Base-by-base conservation (phyloP, 495 filamentous ascomycete genomes). In the Hyaloscypha bicolor region DNA sequence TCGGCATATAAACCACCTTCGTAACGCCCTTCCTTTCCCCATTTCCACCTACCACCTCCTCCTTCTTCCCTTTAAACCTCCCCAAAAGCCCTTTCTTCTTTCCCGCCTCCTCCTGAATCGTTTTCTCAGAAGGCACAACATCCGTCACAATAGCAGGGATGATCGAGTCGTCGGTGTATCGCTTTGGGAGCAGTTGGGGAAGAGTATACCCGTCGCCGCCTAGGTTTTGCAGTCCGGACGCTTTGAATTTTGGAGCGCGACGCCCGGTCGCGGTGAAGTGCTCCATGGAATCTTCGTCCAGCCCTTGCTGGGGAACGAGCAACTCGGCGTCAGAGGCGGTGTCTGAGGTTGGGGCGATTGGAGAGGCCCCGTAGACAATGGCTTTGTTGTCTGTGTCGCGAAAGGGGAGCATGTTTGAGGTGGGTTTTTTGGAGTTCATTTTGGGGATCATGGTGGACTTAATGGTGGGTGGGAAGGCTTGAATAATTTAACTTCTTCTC, bases 1-100 rank as follows among this genome's bases (percentile, higher is more conserved):
- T 57, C 35, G 72, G 72, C 72, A 73, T 73, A 42, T 64, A 69
- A 4, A 73, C 57, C 42, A 73, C 69, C 52, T 71, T 73, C 48
- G 55, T 60, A 19, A 55, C 9, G 33, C 59, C 37, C 59, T 61
- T 33, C 59, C n/a, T 31, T 16, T 48, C 21, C 16, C n/a, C 59
- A 25, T 21, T 11, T 35, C 3, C 59, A 42, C 21, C 19, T 29
- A 21, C 3, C 30, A 8, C 32, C 3, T 31, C 31, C 31, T 32
- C 32, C 19, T 37, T 31, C 30, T 25, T 42, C 16, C 59, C 29
- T 12, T 48, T 48, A 12, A 48, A 19, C 42, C 16, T 48, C 42
- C 11, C 9, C 11, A 48, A 48, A 12, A 25, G 9, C 35, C 29
- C 29, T 48, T 48, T 48, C 29, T 48, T 48, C 6, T 33, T 33